phyloP scores from a whole-genome alignment of 129 eudicot species.

The Calendula officinalis region DNA sequence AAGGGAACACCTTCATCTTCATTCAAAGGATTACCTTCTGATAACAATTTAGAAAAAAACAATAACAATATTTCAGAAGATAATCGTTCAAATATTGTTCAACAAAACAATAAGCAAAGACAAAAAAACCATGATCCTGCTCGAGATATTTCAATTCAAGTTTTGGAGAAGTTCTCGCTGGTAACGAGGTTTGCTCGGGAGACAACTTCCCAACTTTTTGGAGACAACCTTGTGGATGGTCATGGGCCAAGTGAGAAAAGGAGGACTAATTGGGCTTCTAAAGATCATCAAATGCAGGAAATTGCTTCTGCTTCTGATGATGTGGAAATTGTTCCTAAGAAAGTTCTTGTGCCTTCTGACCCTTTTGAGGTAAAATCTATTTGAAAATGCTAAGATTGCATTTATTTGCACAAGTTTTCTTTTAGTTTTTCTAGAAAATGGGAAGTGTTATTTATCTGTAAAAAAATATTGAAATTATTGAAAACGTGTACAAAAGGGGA shows the following conservation, averaged over 20 bases:
- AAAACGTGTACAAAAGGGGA: no score
- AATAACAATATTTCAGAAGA: conserved; percentile 35
- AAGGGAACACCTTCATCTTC: conserved; percentile 54
- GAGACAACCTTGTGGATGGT: conserved; percentile 67
- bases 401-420: no score
- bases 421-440: no score
- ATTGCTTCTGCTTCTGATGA: conserved; percentile 33
- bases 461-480: no score
- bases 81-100: conserved; percentile 31
- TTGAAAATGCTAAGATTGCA: neutral
- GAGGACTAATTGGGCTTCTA: conserved; percentile 48
- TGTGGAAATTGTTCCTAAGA: conserved; percentile 34
- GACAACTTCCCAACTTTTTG: conserved; percentile 90
- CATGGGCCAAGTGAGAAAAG: conserved; percentile 46
- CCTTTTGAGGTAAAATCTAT: conserved; percentile 69
- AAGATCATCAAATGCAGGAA: conserved; percentile 29
- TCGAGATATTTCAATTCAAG: conserved; percentile 85
- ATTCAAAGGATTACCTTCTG: conserved; percentile 37
- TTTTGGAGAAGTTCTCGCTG: conserved; percentile 87
- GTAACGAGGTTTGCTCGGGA: conserved; percentile 97
- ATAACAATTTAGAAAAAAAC: conserved; percentile 32
- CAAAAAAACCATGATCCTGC: conserved; percentile 79
- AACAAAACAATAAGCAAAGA: conserved; percentile 57
- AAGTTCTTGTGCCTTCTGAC: conserved; percentile 62
- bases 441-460: no score